A percentile compares a stretch with the other conserved stretches of the same genome.
phyloP scores from a whole-genome alignment of 306 rosid genomes.

The Lathyrus aphaca region DNA sequence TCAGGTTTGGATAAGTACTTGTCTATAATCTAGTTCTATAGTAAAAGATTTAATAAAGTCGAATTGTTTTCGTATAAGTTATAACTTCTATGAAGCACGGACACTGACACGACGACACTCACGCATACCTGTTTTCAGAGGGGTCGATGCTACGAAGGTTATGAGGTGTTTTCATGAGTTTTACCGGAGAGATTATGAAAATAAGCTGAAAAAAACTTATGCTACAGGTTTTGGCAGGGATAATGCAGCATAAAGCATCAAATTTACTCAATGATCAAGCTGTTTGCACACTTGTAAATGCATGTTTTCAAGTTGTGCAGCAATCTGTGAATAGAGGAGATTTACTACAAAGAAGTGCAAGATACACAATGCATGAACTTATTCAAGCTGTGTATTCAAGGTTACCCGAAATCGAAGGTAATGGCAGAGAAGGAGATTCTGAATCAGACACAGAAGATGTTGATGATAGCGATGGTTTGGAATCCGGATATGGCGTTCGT shows the following conservation, averaged over 20 bases:
- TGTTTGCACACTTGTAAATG: conserved; percentile 67
- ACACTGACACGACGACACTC: no score
- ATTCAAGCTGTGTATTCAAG: conserved; percentile 67
- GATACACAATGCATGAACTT: conserved; percentile 84
- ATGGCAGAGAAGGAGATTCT: conserved; percentile 44
- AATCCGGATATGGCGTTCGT: conserved; percentile 66
- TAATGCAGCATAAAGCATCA: conserved; percentile 71
- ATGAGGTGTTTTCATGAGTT: background rate
- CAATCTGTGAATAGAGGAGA: conserved; percentile 68
- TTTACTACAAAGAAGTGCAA: conserved; percentile 70
- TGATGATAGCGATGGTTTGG: conserved; percentile 33
- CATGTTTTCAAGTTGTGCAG: conserved; percentile 80
- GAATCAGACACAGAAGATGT: conserved; percentile 59
- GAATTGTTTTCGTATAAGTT: background rate
- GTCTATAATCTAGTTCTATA: background rate
- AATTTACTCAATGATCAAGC: conserved; percentile 60
- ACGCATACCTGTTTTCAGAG: no score
- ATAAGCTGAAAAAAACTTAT: background rate
- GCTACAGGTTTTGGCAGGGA: conserved; percentile 52
- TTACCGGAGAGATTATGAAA: background rate
- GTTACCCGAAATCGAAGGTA: conserved; percentile 58
- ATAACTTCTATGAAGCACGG: background rate
- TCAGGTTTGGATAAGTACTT: conserved; percentile 36
- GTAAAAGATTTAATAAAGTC: background rate
- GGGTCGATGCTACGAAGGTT: no score